A percentile compares a stretch with the other conserved stretches of the same genome.
Conservation (phyloP, 2,329 filamentous ascomycete species). For the Cytospora piceae region DNA sequence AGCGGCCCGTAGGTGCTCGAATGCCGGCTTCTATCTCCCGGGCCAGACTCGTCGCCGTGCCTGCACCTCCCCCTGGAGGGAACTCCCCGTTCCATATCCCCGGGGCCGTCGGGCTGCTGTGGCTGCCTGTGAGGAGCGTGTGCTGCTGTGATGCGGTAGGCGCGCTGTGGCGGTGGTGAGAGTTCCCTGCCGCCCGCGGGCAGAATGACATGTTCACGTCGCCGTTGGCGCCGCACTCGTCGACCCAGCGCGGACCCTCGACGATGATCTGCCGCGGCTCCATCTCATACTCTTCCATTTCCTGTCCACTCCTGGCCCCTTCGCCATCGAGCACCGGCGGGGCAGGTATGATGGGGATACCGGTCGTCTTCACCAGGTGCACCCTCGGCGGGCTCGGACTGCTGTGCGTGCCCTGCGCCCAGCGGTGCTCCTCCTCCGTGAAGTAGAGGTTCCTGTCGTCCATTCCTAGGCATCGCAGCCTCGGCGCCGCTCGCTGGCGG, state of each 20-base stretch:
- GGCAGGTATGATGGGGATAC: conserved; percentile 52
- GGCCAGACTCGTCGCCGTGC: conserved; percentile 5
- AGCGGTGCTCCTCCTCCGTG: conserved; percentile 58
- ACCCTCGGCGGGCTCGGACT: conserved; percentile 45
- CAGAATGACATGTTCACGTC: conserved; percentile 49
- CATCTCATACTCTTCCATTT: neutral
- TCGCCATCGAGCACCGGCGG: too few relatives aligned
- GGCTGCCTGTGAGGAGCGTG: conserved; percentile 45
- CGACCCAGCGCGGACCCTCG: conserved; percentile 53
- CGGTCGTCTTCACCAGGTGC: conserved; percentile 53
- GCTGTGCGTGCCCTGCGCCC: conserved; percentile 51
- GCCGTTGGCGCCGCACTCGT: conserved; percentile 49
- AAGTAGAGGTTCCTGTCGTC: conserved; percentile 57
- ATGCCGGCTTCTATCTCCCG: conserved; percentile 13
- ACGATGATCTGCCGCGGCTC: conserved; percentile 33
- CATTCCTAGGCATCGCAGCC: conserved; percentile 54
- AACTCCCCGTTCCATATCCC: conserved; percentile 28
- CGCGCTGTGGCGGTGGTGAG: neutral
- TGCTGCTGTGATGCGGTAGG: neutral
- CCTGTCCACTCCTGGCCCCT: neutral
- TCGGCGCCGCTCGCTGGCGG: conserved; percentile 55
- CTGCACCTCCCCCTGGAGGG: neutral
- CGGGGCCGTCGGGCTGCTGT: neutral
- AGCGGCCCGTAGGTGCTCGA: conserved; percentile 26
- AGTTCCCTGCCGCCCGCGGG: conserved; percentile 42